Conservation (phyloP, 495 filamentous ascomycete genomes). For the Corynascus novoguineensis region DNA sequence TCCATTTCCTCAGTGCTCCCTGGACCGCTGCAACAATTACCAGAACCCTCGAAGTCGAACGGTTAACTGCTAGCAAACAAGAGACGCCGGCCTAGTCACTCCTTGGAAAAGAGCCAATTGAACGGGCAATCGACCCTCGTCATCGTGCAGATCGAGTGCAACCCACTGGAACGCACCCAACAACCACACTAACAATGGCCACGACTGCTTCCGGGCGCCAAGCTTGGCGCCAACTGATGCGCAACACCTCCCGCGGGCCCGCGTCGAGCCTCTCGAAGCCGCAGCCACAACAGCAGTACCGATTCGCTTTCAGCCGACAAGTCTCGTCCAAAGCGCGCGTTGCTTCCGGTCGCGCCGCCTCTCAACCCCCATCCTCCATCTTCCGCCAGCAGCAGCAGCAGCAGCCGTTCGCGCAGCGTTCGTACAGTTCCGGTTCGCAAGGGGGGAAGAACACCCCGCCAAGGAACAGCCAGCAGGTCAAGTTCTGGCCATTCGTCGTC, state of each 20-base stretch:
- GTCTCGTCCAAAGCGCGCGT: background rate
- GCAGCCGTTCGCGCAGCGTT: constrained; percentile 14
- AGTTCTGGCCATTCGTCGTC: constrained; percentile 47
- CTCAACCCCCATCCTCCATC: constrained; percentile 5
- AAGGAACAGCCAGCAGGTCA: constrained; percentile 32
- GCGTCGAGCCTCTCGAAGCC: background rate
- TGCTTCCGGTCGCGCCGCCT: background rate
- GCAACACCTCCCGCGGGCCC: constrained; percentile 14
- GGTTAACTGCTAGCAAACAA: background rate
- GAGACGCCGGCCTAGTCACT: constrained; percentile 1
- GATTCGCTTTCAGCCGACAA: background rate
- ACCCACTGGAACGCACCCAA: background rate
- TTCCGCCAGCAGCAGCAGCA: constrained; percentile 10
- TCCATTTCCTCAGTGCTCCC: constrained; percentile 6
- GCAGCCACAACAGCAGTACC: constrained; percentile 4
- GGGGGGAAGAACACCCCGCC: constrained; percentile 12
- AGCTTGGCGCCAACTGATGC: constrained; percentile 30
- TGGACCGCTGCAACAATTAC: background rate
- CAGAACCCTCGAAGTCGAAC: background rate
- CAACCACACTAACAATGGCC: constrained; percentile 29
- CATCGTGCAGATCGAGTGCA: constrained; percentile 15
- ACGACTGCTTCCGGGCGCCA: constrained; percentile 27
- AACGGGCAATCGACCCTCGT: constrained; percentile 10
- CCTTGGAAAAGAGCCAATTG: background rate
- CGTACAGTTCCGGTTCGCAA: constrained; percentile 29